Evolutionary conservation across 2,329 filamentous ascomycete genomes (phyloP).

Genomic region (Alternaria alternata): DNA sequence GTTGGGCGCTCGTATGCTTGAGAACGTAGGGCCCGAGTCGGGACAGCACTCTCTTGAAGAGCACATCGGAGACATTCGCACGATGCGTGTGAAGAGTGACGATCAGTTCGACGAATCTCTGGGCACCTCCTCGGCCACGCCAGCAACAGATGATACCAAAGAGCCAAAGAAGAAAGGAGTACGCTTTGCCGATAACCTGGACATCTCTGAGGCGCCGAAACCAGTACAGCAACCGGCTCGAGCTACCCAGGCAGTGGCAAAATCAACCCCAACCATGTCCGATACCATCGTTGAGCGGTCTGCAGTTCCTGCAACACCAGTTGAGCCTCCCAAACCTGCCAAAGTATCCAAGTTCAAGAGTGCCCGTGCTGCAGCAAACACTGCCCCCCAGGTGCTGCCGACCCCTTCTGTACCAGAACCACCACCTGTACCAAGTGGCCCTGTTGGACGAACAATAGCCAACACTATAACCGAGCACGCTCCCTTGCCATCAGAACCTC

Average conservation of each 20-base stretch:
- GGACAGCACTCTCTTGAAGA: conserved; percentile 49
- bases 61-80: conserved; percentile 66
- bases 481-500: conserved; percentile 41
- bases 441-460: conserved; percentile 64
- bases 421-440: conserved; percentile 49
- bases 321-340: conserved; percentile 33
- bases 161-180: conserved; percentile 70
- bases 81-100: conserved; percentile 57
- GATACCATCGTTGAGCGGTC: conserved; percentile 48
- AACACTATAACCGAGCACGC: conserved; percentile 65
- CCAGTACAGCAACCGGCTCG: conserved; percentile 31
- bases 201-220: conserved; percentile 66
- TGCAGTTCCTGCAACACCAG: conserved; percentile 16
- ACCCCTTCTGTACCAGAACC: conserved; percentile 34
- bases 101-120: conserved; percentile 45
- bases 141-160: conserved; percentile 15
- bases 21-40: conserved; percentile 64
- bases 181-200: conserved; percentile 77
- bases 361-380: conserved; percentile 33
- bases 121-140: conserved; percentile 1
- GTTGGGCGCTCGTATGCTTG: conserved; percentile 67
- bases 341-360: conserved; percentile 55
- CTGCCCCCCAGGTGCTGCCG: conserved; percentile 25
- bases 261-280: conserved; percentile 39
- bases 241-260: conserved; percentile 1